Conservation (phyloP, 2,329 filamentous ascomycete species). For the Cryphonectria parasitica region DNA sequence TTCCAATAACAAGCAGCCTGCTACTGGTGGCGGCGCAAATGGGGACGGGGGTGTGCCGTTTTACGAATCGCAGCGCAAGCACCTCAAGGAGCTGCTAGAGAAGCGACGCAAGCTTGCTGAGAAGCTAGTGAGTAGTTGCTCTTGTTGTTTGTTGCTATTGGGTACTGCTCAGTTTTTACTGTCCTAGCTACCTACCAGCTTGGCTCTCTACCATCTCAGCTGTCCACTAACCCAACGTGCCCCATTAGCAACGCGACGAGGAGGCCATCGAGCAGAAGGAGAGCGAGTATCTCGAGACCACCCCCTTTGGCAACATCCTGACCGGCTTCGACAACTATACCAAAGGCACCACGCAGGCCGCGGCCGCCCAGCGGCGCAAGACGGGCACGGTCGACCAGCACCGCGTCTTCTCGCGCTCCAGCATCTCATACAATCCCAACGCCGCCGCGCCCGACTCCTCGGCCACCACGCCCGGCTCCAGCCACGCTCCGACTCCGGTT, state of each 20-base stretch:
- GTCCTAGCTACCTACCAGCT: not conserved
- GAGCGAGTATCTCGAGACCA: constrained; percentile 87
- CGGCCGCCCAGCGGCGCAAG: constrained; percentile 66
- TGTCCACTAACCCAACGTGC: not conserved
- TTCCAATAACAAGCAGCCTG: constrained; percentile 36
- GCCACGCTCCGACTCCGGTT: constrained; percentile 58
- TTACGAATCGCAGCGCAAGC: constrained; percentile 72
- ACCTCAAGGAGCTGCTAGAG: constrained; percentile 68
- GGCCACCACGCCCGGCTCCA: constrained; percentile 38
- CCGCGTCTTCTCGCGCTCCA: constrained; percentile 71
- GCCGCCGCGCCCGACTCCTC: constrained; percentile 19
- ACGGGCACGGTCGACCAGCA: constrained; percentile 69
- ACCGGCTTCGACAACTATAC: constrained; percentile 98
- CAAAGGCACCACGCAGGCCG: constrained; percentile 75
- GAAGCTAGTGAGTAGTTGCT: constrained; percentile 35
- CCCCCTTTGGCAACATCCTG: constrained; percentile 90
- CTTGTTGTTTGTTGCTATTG: not conserved
- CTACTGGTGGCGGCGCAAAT: constrained; percentile 48
- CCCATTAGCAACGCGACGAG: constrained; percentile 52
- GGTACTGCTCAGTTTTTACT: not conserved
- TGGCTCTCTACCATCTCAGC: not conserved
- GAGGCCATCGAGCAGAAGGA: constrained; percentile 85
- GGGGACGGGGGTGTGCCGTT: constrained; percentile 59
- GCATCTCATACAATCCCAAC: constrained; percentile 62
- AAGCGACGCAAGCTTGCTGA: constrained; percentile 62